Percentiles rank a stretch among this genome's conserved stretches.
phyloP scores from a whole-genome alignment of 164 flowering plant species.

The Stephania japonica region DNA sequence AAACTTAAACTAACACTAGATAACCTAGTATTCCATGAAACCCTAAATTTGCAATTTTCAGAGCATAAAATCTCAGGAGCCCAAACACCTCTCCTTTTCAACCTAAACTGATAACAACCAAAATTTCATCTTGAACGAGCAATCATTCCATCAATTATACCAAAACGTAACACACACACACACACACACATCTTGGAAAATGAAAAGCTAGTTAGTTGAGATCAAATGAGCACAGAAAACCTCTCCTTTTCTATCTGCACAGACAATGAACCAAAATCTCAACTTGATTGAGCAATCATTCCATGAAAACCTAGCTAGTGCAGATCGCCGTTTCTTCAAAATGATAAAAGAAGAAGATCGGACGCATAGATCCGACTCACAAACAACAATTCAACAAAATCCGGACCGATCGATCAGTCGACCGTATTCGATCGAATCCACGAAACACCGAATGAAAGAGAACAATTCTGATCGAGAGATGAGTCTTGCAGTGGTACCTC shows the following conservation, averaged over 20 bases:
- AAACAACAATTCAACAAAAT: not conserved
- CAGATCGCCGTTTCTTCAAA: not conserved
- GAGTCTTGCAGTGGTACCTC: slow-evolving; percentile 12
- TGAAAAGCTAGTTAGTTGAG: too few relatives aligned
- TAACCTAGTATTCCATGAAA: not conserved
- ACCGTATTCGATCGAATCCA: not conserved
- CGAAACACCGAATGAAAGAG: not conserved
- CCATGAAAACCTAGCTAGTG: not conserved
- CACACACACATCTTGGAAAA: not conserved
- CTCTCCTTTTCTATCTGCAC: not conserved
- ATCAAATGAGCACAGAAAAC: too few relatives aligned
- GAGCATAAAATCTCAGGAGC: not conserved
- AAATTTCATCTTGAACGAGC: not conserved
- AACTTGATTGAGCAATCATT: too few relatives aligned
- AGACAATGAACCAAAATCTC: not conserved
- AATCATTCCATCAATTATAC: not conserved
- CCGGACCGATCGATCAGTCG: not conserved
- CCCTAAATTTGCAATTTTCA: not conserved
- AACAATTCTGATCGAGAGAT: slow-evolving; percentile 2
- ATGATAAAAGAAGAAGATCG: not conserved
- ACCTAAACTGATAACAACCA: not conserved
- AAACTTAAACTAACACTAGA: not conserved
- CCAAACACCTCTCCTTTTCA: not conserved
- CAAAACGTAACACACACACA: not conserved
- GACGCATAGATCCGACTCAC: not conserved